These are phyloP conservation scores for Carpinus viminea DNA, from an alignment of 306 rosid genomes.

Conservation along the genomic window DNA sequence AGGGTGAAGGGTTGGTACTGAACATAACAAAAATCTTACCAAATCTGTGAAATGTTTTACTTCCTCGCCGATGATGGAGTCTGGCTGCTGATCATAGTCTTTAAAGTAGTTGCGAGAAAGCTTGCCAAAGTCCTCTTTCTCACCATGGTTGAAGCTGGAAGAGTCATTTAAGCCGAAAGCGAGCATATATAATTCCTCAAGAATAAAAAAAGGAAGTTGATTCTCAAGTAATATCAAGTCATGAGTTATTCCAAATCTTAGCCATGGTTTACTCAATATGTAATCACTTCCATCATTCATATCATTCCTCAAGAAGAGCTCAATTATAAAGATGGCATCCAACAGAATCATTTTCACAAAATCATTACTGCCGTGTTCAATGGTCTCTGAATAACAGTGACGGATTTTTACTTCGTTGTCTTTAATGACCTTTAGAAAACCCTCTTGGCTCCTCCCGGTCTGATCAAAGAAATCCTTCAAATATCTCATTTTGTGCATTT, in stretches of 20 bases:
- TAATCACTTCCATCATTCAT: not conserved
- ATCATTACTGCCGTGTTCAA: not conserved
- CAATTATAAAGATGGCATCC: slow-evolving; percentile 30
- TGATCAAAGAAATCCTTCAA: not conserved
- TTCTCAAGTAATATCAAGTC: slow-evolving; percentile 36
- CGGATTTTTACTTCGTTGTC: not conserved
- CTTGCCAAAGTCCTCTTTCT: no score
- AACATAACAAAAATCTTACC: no score
- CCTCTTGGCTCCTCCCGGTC: not conserved
- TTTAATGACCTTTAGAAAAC: not conserved
- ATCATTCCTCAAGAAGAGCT: slow-evolving; percentile 6
- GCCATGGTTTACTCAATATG: slow-evolving; percentile 26
- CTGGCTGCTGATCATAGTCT: no score
- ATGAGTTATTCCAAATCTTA: slow-evolving; percentile 1
- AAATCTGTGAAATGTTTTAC: no score
- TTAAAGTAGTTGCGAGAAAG: no score
- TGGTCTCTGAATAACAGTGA: not conserved
- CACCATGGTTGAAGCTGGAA: no score
- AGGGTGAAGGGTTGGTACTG: no score
- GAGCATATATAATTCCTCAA: not conserved
- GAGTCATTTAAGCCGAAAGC: no score
- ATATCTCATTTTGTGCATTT: not conserved
- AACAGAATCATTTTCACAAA: slow-evolving; percentile 6
- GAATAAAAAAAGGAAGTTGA: slow-evolving; percentile 31
- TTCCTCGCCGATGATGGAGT: no score